Conservation (phyloP, 179 eudicot species). For the Vitellaria paradoxa region DNA sequence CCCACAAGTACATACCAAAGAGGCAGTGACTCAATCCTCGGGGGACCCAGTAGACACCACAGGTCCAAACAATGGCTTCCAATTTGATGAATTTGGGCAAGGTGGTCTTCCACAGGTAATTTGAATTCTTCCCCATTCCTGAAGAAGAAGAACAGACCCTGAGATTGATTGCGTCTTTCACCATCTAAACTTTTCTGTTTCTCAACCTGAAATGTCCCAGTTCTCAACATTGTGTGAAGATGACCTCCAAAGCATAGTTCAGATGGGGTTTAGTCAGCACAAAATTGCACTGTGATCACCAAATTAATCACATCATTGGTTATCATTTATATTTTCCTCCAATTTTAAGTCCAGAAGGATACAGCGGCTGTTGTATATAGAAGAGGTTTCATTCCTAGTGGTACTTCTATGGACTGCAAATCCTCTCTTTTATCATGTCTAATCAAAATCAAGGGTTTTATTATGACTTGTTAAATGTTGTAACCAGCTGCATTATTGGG, state of each 20-base stretch:
- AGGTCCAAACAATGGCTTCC: conserved; percentile 31
- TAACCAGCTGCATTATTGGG: conserved; percentile 54
- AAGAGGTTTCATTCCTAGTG: conserved; percentile 31
- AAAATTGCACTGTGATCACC: conserved; percentile 64
- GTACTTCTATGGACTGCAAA: conserved; percentile 27
- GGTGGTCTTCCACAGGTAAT: conserved; percentile 54
- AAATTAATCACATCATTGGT: neutral
- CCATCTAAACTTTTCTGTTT: neutral
- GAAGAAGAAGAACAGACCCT: neutral
- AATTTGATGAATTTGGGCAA: conserved; percentile 44
- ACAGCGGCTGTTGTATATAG: conserved; percentile 54
- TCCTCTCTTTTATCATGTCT: conserved; percentile 33
- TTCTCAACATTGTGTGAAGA: conserved; percentile 53
- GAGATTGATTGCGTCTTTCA: neutral
- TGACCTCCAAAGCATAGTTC: conserved; percentile 74
- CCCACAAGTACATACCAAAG: conserved; percentile 28
- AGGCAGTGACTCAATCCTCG: conserved; percentile 33
- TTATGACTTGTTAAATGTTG: conserved; percentile 30
- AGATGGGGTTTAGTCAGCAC: conserved; percentile 65
- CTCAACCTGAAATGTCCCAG: conserved; percentile 27
- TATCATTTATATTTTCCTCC: conserved; percentile 4
- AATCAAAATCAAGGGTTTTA: conserved; percentile 25
- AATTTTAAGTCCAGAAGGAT: conserved; percentile 29
- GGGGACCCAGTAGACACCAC: conserved; percentile 32
- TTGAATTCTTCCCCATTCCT: neutral